phyloP scores from a whole-genome alignment of 257 asterid species.

The Solanum chilense region DNA sequence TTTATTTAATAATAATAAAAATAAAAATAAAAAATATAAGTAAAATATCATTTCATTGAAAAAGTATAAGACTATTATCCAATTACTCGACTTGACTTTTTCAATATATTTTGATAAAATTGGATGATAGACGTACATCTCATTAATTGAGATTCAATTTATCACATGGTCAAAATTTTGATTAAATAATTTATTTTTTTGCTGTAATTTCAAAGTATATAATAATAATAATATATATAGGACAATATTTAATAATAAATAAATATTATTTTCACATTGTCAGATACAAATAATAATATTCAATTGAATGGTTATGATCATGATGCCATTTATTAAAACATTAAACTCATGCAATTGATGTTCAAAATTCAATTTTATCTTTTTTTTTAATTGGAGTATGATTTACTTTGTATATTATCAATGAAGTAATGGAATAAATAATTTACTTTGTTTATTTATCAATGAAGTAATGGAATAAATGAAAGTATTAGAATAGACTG shows the following conservation, averaged over 20 bases:
- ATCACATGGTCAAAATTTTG: background rate
- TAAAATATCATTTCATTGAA: background rate
- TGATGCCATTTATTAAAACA: background rate
- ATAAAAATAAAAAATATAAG: background rate
- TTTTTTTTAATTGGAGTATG: background rate
- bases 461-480: background rate
- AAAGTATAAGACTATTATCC: background rate
- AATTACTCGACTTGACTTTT: background rate
- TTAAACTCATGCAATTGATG: background rate
- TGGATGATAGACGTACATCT: background rate
- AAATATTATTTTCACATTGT: background rate
- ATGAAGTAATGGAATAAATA: background rate
- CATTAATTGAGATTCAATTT: background rate
- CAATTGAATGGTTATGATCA: background rate
- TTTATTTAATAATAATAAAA: background rate
- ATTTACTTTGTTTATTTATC: too few species aligned
- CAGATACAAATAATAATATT: background rate
- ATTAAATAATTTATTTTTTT: background rate
- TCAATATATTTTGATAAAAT: background rate
- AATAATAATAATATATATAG: too few species aligned
- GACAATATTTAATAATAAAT: background rate
- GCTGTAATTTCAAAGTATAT: background rate
- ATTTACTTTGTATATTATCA: background rate
- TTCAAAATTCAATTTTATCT: background rate
- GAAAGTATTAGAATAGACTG: fast-evolving